Base-by-base conservation (phyloP, 176 grass and related monocot genomes). In the Triticum turgidum region DNA sequence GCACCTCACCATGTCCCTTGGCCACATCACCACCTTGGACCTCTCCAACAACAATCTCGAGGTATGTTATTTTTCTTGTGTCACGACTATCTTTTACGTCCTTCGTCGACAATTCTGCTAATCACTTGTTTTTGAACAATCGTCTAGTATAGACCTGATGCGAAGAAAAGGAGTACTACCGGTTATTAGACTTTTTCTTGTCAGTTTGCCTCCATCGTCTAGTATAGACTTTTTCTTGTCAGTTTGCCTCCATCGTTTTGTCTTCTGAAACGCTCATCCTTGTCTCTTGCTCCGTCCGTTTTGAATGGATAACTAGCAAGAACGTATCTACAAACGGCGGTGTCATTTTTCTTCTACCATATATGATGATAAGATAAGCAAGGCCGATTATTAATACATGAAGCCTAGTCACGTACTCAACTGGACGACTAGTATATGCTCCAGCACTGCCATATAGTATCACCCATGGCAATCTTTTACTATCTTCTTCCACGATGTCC, bases 11-110 rank as follows among this genome's bases (percentile, higher is more conserved):
- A 85, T 92, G 80, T 87, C 89, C 69, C 91, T 95, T 24, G 86
- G 58, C 78, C 72, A 88, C 87, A 85, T 96, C 81, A 98, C 93
- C 70, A 96, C 79, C 68, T 65, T 98, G 80, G 93, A 98, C 82
- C 92, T 96, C 69, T 98, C 96, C 75, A 96, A 98, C 86, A 98
- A 98, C 77, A 92, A 98, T 82, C 93, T 98, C 17, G 70, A 92
- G 93, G 96, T 94, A 85, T 11, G 61, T 35, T 39, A 65, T 4
- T 15, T 2, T 27, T 21, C 65, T 18, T 41, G 18, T 10, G 11
- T 44, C 41, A 11, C 41, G 39, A 35, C 6, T 44, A 37, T 37
- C 15, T 37, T 35, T 35, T 5, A 9, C 0, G 0, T 13, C 7
- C 66, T 4, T 37, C 32, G 17, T 69, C 32, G 0, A 35, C 15